These are phyloP conservation scores for Catharanthus roseus DNA, from an alignment of 257 asterid species.

Conservation along the genomic window DNA sequence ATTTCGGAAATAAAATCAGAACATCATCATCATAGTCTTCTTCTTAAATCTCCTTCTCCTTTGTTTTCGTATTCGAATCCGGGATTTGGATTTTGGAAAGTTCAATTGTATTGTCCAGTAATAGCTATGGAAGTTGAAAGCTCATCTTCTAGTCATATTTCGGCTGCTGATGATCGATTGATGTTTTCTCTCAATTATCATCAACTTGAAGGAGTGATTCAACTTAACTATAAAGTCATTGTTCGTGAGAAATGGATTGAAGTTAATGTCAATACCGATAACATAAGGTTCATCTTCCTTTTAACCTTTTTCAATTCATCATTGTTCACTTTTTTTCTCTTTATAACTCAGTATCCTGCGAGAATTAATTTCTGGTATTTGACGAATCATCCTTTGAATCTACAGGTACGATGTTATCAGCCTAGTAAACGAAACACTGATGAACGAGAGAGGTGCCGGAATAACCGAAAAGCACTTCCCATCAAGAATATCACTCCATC, in stretches of 20 bases:
- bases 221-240: constrained; percentile 48
- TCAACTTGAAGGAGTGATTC: constrained; percentile 81
- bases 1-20: constrained; percentile 34
- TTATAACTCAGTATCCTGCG: too few species aligned
- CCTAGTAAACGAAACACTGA: constrained; percentile 47
- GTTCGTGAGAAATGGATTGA: constrained; percentile 62
- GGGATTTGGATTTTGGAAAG: constrained; percentile 66
- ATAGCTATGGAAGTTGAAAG: constrained; percentile 62
- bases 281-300: constrained; percentile 60
- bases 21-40: background rate
- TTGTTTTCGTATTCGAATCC: constrained; percentile 59
- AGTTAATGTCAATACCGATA: constrained; percentile 58
- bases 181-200: constrained; percentile 63
- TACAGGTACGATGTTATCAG: constrained; percentile 63
- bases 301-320: too few species aligned
- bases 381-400: background rate
- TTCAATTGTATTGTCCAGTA: constrained; percentile 74
- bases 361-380: background rate
- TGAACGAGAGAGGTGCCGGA: constrained; percentile 53
- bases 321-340: too few species aligned
- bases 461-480: constrained; percentile 54
- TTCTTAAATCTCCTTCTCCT: constrained; percentile 47
- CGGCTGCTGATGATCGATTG: constrained; percentile 54
- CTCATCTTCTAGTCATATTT: constrained; percentile 27
- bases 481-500: constrained; percentile 56